Evolutionary conservation across 805 yeast genomes (phyloP), one percentile per base, ranked within the genome.

Genomic region (Kluyveromyces nonfermentans): DNA sequence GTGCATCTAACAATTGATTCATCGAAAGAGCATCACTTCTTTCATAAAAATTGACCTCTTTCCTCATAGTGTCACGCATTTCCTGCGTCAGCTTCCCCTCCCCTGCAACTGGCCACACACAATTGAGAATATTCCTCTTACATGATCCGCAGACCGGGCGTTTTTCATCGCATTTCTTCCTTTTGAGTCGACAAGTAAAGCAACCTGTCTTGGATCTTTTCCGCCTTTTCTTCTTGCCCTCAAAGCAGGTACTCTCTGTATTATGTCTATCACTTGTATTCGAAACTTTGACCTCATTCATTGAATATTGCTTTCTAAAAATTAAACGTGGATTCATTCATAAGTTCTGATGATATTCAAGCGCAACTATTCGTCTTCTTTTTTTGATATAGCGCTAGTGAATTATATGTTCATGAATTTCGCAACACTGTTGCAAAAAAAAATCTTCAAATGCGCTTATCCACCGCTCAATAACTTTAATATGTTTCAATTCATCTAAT

Each of bases 141-240:
- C 56, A 52, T 5, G 45, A 35, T 12, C 43, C 46, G 36, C 56
- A 52, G 18, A 44, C 46, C 4, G 54, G 51, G 18, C 36, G 50
- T 7, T n/a, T 33, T 31, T 52, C 56, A 46, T 52, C 53, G 40
- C 56, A 52, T 30, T 52, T 50, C 42, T 50, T 47, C 41, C 51
- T 48, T 22, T 47, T 49, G 14, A 44, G 37, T 18, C 56, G 41
- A 37, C 56, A 52, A 7, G 54, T 49, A 40, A 49, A 52, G 37
- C 56, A 52, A 3, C 56, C 56, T 4, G 51, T 36, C 28, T 46
- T 46, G 5, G 51, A 45, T 37, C 54, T 41, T n/a, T 39, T 48
- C 9, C 39, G 35, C n/a, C 43, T 48, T 28, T 43, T 41, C 16
- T 21, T 36, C 5, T 30, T 20, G 14, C 14, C 37, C 12, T 10